These are phyloP conservation scores for Speleostelium caveatum DNA, from an alignment of 78 protist genomes.

Conservation along the genomic window DNA sequence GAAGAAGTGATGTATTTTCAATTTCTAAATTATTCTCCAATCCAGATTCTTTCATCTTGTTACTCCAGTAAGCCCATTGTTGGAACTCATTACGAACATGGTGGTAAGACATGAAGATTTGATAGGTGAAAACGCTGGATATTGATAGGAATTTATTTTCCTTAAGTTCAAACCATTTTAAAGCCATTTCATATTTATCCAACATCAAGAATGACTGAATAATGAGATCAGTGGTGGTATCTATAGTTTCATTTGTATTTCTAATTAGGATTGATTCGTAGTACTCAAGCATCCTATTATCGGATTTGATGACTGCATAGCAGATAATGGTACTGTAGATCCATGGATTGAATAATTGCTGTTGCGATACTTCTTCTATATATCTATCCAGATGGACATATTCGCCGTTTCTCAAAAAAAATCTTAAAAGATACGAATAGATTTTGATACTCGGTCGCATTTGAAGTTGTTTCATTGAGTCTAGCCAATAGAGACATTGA, in stretches of 20 bases:
- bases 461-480: not conserved
- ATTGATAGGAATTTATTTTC: not conserved
- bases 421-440: not conserved
- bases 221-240: not conserved
- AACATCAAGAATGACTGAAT: not conserved
- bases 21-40: not conserved
- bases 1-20: not conserved
- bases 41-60: not conserved
- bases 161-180: not conserved
- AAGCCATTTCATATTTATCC: not conserved
- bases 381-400: not conserved
- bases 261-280: not conserved
- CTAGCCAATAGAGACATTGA: conserved; percentile 8
- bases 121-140: not conserved
- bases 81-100: not conserved
- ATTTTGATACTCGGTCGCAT: not conserved
- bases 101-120: conserved; percentile 3
- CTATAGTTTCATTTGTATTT: not conserved
- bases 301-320: not conserved
- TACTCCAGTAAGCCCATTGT: not conserved
- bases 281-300: not conserved
- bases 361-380: not conserved
- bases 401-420: not conserved
- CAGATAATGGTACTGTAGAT: not conserved
- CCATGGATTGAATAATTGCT: not conserved